Conservation (phyloP, 495 filamentous ascomycete species). For the Trypethelium eluteriae region DNA sequence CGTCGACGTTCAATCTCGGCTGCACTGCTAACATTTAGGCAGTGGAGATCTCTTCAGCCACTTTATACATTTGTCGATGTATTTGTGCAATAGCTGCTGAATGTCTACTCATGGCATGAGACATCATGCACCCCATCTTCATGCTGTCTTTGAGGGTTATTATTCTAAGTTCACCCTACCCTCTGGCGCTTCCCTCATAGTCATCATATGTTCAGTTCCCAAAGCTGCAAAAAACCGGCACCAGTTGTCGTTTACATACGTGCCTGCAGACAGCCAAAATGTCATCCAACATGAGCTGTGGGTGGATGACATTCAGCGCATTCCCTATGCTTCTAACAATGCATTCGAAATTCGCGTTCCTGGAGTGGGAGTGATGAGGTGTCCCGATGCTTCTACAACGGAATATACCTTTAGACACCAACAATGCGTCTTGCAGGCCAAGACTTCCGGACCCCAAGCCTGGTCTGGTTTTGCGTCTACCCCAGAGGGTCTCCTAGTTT, state of each 20-base stretch:
- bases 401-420: slow-evolving; percentile 27
- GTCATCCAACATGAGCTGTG: slow-evolving; percentile 34
- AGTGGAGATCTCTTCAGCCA: neutral
- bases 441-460: slow-evolving; percentile 28
- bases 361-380: slow-evolving; percentile 27
- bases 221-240: slow-evolving; percentile 33
- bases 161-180: slow-evolving; percentile 42
- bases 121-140: slow-evolving; percentile 36
- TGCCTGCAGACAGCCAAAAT: slow-evolving; percentile 28
- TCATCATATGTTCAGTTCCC: slow-evolving; percentile 36
- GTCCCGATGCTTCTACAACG: slow-evolving; percentile 25
- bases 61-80: neutral
- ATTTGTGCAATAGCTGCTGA: neutral
- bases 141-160: slow-evolving; percentile 41
- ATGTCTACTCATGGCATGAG: slow-evolving; percentile 16
- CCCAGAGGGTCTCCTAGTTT: slow-evolving; percentile 30
- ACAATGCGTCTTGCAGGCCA: slow-evolving; percentile 32
- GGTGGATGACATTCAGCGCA: slow-evolving; percentile 25
- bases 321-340: slow-evolving; percentile 19
- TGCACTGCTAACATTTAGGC: neutral
- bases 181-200: slow-evolving; percentile 32
- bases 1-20: too few species aligned
- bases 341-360: slow-evolving; percentile 31
- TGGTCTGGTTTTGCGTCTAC: slow-evolving; percentile 30
- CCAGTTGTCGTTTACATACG: slow-evolving; percentile 42